These are phyloP conservation scores for Candida adriatica DNA, from an alignment of 805 yeast species.

Conservation along the genomic window DNA sequence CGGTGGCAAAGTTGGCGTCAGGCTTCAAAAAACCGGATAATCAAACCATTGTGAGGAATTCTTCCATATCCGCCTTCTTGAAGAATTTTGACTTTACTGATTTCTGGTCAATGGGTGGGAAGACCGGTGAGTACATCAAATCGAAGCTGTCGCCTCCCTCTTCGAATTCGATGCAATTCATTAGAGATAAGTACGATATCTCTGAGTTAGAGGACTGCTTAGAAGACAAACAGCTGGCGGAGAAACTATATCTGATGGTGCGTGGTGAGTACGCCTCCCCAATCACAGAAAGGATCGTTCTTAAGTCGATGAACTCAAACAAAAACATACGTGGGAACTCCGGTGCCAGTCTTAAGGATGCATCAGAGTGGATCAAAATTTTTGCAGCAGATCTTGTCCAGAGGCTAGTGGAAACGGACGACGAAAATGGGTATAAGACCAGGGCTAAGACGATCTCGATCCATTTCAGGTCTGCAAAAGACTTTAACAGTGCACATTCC, in stretches of 20 bases:
- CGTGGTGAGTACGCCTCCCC: constrained; percentile 57
- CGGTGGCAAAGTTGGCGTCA: constrained; percentile 81
- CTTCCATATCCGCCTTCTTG: constrained; percentile 45
- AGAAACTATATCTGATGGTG: constrained; percentile 50
- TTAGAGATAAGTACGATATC: constrained; percentile 42
- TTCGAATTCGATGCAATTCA: constrained; percentile 44
- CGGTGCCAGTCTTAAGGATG: constrained; percentile 47
- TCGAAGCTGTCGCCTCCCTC: constrained; percentile 37
- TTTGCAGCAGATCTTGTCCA: constrained; percentile 73
- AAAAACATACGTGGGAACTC: constrained; percentile 65
- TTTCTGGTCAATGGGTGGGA: constrained; percentile 90
- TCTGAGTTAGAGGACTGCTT: constrained; percentile 32
- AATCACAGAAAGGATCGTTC: constrained; percentile 48
- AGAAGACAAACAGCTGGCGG: constrained; percentile 43
- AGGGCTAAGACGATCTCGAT: constrained; percentile 44
- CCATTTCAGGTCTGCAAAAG: constrained; percentile 27
- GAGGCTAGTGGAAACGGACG: constrained; percentile 73
- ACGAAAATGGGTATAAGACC: constrained; percentile 31
- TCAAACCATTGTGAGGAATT: constrained; percentile 65
- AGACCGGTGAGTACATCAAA: constrained; percentile 57
- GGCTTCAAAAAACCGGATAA: constrained; percentile 79
- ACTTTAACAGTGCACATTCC: constrained; percentile 25
- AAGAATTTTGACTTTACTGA: constrained; percentile 59
- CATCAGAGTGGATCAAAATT: constrained; percentile 67
- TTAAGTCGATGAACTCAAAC: constrained; percentile 84